Percentiles rank a stretch among this genome's conserved stretches.
Conservation (phyloP, 2,329 filamentous ascomycete genomes). For the Colletotrichum navitas region DNA sequence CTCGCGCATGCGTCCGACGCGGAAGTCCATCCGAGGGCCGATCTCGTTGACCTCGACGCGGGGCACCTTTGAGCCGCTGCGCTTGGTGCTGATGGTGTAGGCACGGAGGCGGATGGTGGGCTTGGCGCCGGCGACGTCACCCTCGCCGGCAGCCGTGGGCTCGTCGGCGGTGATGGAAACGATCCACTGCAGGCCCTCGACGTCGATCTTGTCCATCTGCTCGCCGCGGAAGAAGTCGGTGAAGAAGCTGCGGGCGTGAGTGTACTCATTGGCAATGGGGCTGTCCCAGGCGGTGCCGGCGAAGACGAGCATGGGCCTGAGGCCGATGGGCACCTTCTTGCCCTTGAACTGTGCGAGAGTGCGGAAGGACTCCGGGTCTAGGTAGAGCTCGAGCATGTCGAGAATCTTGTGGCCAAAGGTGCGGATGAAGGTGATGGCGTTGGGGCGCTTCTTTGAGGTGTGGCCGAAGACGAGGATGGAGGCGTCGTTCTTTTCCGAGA, state of each 20-base stretch:
- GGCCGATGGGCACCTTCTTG: conserved; percentile 80
- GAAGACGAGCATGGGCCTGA: conserved; percentile 93
- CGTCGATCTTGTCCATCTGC: conserved; percentile 84
- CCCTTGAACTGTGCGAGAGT: conserved; percentile 81
- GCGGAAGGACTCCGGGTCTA: conserved; percentile 80
- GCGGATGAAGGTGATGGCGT: conserved; percentile 85
- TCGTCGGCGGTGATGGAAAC: conserved; percentile 85
- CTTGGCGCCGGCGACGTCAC: conserved; percentile 60
- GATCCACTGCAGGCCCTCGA: conserved; percentile 93
- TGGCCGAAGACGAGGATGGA: conserved; percentile 86
- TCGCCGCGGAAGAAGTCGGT: conserved; percentile 89
- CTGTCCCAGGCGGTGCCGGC: conserved; percentile 89
- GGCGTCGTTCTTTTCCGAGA: conserved; percentile 95
- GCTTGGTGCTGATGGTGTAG: conserved; percentile 89
- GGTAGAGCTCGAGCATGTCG: conserved; percentile 93
- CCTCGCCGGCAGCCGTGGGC: conserved; percentile 52
- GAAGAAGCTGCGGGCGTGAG: conserved; percentile 87
- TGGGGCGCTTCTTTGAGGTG: conserved; percentile 94
- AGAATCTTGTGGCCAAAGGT: conserved; percentile 89
- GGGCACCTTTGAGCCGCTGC: conserved; percentile 87
- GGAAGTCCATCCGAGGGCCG: conserved; percentile 93
- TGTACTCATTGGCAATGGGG: conserved; percentile 82
- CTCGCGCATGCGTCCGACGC: conserved; percentile 83
- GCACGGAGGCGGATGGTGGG: conserved; percentile 77
- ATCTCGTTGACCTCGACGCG: conserved; percentile 96